Evolutionary conservation across 2,329 filamentous ascomycete genomes (phyloP).

Genomic region (Arachnopeziza araneosa): DNA sequence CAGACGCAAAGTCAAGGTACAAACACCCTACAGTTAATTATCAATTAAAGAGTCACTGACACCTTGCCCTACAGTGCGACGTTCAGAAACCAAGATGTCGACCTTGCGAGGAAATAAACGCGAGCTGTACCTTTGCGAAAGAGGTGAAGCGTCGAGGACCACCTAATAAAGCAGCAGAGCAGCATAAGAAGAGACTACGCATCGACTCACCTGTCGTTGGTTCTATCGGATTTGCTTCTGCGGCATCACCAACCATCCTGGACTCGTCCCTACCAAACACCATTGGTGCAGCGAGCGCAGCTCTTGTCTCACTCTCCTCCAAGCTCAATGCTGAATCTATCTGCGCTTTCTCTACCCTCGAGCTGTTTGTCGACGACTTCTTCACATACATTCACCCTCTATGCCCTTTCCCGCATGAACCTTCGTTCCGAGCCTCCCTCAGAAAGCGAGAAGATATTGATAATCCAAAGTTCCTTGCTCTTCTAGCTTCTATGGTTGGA

Average conservation of each 20-base stretch:
- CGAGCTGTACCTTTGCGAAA: slow-evolving; percentile 61
- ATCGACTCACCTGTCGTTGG: slow-evolving; percentile 2
- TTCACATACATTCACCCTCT: slow-evolving; percentile 78
- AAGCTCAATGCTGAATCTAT: slow-evolving; percentile 60
- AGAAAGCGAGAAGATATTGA: slow-evolving; percentile 59
- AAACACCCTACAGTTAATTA: slow-evolving; percentile 1
- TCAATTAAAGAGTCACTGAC: slow-evolving; percentile 5
- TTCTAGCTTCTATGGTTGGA: slow-evolving; percentile 70
- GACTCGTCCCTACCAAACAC: slow-evolving; percentile 15
- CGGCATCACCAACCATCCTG: slow-evolving; percentile 16
- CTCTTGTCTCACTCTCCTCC: slow-evolving; percentile 28
- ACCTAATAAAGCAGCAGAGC: slow-evolving; percentile 56
- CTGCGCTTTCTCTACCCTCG: slow-evolving; percentile 61
- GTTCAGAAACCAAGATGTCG: slow-evolving; percentile 60
- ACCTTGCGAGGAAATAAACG: slow-evolving; percentile 58
- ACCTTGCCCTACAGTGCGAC: slow-evolving; percentile 46
- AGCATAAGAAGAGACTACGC: slow-evolving; percentile 33
- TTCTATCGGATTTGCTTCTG: slow-evolving; percentile 19
- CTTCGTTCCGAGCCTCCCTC: slow-evolving; percentile 67
- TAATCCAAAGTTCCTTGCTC: slow-evolving; percentile 61
- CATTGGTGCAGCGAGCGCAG: slow-evolving; percentile 21
- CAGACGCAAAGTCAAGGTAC: slow-evolving; percentile 47
- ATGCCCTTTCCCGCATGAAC: slow-evolving; percentile 72
- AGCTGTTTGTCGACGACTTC: slow-evolving; percentile 72
- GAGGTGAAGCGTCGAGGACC: slow-evolving; percentile 59